Conservation (phyloP, 306 rosid species). For the Castanea sativa region DNA sequence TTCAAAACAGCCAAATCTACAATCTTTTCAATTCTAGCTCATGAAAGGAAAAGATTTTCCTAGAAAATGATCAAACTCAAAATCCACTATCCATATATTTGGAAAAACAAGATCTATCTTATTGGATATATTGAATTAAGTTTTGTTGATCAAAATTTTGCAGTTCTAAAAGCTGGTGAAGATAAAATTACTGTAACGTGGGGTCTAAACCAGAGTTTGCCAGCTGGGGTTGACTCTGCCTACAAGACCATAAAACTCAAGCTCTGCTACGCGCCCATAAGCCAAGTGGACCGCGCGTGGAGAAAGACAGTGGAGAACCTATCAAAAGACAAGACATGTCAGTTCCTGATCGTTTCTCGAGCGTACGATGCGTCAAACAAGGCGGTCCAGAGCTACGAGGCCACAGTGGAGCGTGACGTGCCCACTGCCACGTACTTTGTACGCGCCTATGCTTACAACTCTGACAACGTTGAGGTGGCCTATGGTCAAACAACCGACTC, state of each 20-base stretch:
- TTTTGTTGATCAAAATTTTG: conserved; percentile 10
- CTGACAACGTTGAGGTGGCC: conserved; percentile 45
- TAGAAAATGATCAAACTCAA: not conserved
- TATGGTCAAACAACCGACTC: conserved; percentile 65
- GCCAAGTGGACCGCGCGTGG: conserved; percentile 87
- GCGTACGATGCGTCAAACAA: conserved; percentile 58
- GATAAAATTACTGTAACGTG: conserved; percentile 64
- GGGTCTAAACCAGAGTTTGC: conserved; percentile 46
- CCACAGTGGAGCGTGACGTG: conserved; percentile 46
- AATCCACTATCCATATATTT: not conserved
- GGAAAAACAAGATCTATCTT: not conserved
- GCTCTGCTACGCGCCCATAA: conserved; percentile 76
- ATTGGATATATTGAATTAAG: not conserved
- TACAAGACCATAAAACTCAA: conserved; percentile 65
- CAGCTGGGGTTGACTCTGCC: conserved; percentile 54
- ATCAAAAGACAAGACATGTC: conserved; percentile 76
- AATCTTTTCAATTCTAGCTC: not conserved
- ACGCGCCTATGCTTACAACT: conserved; percentile 70
- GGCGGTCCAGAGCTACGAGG: conserved; percentile 40
- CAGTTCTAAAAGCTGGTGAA: conserved; percentile 67
- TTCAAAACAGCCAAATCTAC: not conserved
- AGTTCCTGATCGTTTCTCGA: conserved; percentile 35
- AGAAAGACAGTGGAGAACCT: conserved; percentile 75
- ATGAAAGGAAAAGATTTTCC: not conserved
- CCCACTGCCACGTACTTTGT: conserved; percentile 74